Evolutionary conservation across 2,329 filamentous ascomycete species (phyloP).

Genomic region (Pyrenochaeta sp.): DNA sequence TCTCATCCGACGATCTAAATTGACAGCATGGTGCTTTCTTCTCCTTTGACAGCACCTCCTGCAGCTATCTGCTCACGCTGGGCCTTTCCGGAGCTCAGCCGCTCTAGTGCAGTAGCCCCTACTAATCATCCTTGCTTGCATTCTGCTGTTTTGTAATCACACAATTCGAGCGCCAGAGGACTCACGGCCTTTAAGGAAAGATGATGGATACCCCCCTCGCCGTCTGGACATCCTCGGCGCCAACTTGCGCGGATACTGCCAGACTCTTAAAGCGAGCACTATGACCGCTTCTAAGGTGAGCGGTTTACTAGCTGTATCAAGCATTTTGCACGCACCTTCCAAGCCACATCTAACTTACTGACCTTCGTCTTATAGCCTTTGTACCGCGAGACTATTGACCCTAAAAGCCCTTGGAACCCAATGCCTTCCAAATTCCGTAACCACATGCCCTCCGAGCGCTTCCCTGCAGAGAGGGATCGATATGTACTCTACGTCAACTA

Average conservation of each 20-base stretch:
- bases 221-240: constrained; percentile 9
- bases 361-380: background rate
- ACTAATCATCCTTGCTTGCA: constrained; percentile 28
- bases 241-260: background rate
- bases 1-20: background rate
- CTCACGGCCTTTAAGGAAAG: constrained; percentile 1
- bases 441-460: constrained; percentile 63
- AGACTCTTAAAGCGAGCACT: constrained; percentile 5
- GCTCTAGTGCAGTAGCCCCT: constrained; percentile 6
- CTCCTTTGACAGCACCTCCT: background rate
- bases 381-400: constrained; percentile 31
- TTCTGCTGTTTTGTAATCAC: constrained; percentile 43
- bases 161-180: constrained; percentile 6
- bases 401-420: constrained; percentile 62
- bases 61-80: background rate
- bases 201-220: constrained; percentile 7
- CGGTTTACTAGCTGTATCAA: background rate
- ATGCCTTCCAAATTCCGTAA: constrained; percentile 65
- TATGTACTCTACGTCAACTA: constrained; percentile 70
- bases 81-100: background rate
- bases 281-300: constrained; percentile 16
- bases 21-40: too few species aligned
- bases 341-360: background rate
- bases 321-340: background rate
- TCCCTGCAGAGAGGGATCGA: constrained; percentile 66